Evolutionary conservation across 2,329 filamentous ascomycete species (phyloP), one percentile per base, ranked within the genome.

Genomic region (Phaeomoniella chlamydospora): DNA sequence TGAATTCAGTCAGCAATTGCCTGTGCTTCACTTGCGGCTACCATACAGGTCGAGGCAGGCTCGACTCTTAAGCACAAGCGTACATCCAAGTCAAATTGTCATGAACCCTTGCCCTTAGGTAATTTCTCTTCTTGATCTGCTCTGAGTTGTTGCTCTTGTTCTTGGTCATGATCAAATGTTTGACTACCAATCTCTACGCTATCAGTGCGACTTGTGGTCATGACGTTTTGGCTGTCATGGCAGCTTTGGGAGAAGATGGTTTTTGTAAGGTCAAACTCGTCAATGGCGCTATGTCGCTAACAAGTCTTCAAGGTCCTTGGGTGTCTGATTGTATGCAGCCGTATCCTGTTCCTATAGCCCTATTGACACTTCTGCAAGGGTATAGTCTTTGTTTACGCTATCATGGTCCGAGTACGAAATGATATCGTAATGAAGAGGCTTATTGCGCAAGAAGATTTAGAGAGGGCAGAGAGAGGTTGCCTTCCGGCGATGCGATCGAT

Each of bases 221-320:
- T n/a, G n/a, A n/a, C n/a, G n/a, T n/a, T n/a, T n/a, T n/a, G n/a
- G n/a, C n/a, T n/a, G n/a, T n/a, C n/a, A n/a, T 93, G 85, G 86
- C 64, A 71, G 46, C 62, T 90, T 49, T 94, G 86, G 86, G 74
- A 90, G 66, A 77, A 93, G 63, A 77, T 94, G 76, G 82, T 77
- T 36, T 84, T 93, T 62, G 86, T 93, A 64, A 67, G 81, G 4
- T 13, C 15, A 34, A 18, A 12, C 12, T 2, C 31, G 16, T 15
- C 22, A 18, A 6, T 12, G n/a, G n/a, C 30, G 15, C 11, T n/a
- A 4, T 12, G 6, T 6, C 6, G 32, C 32, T 4, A n/a, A n/a
- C n/a, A 12, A 22, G 4, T 26, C 12, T 22, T 30, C 38, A 44
- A 92, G 84, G 70, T 85, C 18, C 69, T 93, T 34, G 82, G 67